Base-by-base conservation (phyloP, 345 rosid genomes). In the Eucalyptus sp. region DNA sequence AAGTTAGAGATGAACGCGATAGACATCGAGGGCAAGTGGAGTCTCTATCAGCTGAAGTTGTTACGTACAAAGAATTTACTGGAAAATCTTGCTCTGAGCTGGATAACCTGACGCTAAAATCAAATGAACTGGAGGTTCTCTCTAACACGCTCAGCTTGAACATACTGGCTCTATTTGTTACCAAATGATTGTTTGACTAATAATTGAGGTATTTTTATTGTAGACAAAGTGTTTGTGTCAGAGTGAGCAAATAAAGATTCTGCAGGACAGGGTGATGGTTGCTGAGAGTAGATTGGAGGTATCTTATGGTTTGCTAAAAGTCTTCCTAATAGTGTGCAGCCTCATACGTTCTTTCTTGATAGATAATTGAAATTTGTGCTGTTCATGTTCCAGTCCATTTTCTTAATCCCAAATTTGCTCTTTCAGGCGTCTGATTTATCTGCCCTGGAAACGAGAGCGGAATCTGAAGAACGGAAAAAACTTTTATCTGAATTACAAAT, bases 251-350 rank as follows among this genome's bases (percentile, higher is more conserved):
- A 94, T 97, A 89, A 91, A 56, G 90, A 94, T 91, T 89, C 87
- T 97, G 94, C 95, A 94, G 49, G 97, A 95, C 46, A 95, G 93
- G 92, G 92, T 98, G 86, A 92, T 91, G 66, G 90, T 88, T 48
- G 96, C 97, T 50, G 96, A 96, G 92, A 95, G 89, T 87, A 95
- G 93, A 92, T 91, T 98, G 66, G 93, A 91, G 98, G 99, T 95
- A 86, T 64, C 11, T 86, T 41, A n/a, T 64, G 44, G 86, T 50
- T 16, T 76, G 86, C 49, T 33, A 87, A 50, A 24, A 20, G 12
- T 22, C 60, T 29, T 64, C 88, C 41, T 41, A 41, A 6, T 44
- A 76, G 46, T 6, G 48, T 37, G 48, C 5, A 41, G 48, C 84
- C 29, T 76, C 84, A 20, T 43, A 41, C 3, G 3, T 11, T 48